Percentiles rank a stretch among this genome's conserved stretches.
phyloP scores from a whole-genome alignment of 495 filamentous ascomycete genomes.

The Aspergillus coremiiformis region DNA sequence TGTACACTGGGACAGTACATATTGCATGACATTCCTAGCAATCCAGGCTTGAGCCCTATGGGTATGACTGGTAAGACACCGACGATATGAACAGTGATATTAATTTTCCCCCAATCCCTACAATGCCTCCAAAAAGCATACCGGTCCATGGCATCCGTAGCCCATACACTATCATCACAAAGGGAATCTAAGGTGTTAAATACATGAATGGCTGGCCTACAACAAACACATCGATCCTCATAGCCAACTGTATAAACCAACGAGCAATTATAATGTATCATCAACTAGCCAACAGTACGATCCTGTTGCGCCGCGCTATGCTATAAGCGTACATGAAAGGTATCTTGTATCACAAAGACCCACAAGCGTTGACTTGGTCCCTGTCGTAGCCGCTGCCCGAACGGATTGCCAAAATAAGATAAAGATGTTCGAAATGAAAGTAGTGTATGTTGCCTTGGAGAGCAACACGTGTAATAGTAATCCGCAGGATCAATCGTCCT shows the following conservation, averaged over 20 bases:
- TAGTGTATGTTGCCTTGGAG: neutral
- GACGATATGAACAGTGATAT: neutral
- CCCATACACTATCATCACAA: neutral
- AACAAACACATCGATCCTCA: slow-evolving; percentile 2
- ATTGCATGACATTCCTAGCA: too few species aligned
- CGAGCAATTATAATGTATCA: slow-evolving; percentile 1
- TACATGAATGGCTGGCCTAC: neutral
- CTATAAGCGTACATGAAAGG: slow-evolving; percentile 10
- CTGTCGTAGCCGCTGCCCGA: neutral
- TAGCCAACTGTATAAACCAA: neutral
- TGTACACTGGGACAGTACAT: too few species aligned
- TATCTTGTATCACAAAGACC: slow-evolving; percentile 6
- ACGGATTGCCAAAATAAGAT: neutral
- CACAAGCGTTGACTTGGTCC: neutral
- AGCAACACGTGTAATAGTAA: slow-evolving; percentile 1
- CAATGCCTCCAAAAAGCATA: neutral
- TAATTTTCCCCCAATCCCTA: neutral
- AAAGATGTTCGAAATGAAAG: neutral
- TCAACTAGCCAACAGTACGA: slow-evolving; percentile 1
- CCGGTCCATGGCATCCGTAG: neutral
- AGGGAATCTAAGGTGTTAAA: neutral
- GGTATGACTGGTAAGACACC: neutral
- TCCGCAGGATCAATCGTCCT: slow-evolving; percentile 24
- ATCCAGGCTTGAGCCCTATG: too few species aligned
- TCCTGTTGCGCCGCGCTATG: slow-evolving; percentile 17